Evolutionary conservation across 768 basidiomycete genomes (phyloP).

Genomic region (Solioccasus polychromus): DNA sequence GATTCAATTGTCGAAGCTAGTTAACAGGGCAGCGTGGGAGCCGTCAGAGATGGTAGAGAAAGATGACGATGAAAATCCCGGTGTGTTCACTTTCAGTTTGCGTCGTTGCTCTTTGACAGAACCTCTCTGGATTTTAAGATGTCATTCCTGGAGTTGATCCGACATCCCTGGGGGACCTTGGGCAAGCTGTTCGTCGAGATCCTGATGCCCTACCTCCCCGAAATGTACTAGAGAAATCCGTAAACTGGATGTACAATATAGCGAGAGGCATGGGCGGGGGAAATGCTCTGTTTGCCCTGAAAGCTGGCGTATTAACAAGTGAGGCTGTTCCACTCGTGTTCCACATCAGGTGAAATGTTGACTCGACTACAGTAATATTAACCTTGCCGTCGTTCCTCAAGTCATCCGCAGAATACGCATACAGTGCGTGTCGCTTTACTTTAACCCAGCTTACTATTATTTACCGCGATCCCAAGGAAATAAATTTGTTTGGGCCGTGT

Average conservation of each 20-base stretch:
- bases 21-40: constrained; percentile 45
- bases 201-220: constrained; percentile 72
- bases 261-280: constrained; percentile 46
- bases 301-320: constrained; percentile 67
- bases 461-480: constrained; percentile 48
- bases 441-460: constrained; percentile 3
- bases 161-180: constrained; percentile 46
- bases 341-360: neutral
- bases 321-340: constrained; percentile 13
- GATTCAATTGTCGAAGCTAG: constrained; percentile 29
- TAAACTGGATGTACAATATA: constrained; percentile 44
- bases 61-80: constrained; percentile 70
- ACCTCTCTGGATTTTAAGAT: constrained; percentile 32
- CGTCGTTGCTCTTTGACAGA: no score
- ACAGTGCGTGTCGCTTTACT: constrained; percentile 38
- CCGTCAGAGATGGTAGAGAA: constrained; percentile 41
- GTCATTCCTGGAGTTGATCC: constrained; percentile 55
- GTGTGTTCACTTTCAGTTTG: constrained; percentile 19
- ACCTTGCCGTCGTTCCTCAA: constrained; percentile 58
- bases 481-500: constrained; percentile 72
- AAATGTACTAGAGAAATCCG: constrained; percentile 52
- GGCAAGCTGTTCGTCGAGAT: constrained; percentile 55
- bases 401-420: constrained; percentile 54
- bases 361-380: constrained; percentile 44
- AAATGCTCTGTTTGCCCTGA: constrained; percentile 66